These are phyloP conservation scores for Syzygium oleosum DNA, from an alignment of 345 rosid species.

Conservation along the genomic window DNA sequence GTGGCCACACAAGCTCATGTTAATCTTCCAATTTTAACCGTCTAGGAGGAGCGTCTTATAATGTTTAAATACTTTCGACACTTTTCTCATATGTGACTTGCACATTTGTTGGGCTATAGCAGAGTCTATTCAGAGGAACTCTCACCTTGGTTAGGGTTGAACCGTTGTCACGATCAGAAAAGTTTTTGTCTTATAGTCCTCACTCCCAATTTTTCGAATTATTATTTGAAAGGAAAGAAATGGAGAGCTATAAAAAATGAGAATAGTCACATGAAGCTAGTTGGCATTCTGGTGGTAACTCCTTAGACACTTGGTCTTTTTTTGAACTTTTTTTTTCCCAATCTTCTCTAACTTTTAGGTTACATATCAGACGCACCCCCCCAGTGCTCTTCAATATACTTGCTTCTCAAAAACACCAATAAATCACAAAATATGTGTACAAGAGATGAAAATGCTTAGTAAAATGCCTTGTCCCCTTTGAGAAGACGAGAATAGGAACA, in stretches of 20 bases:
- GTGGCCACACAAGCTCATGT: background rate
- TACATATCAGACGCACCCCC: background rate
- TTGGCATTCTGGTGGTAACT: background rate
- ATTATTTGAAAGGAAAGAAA: background rate
- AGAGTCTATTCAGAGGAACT: background rate
- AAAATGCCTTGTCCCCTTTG: background rate
- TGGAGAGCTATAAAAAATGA: background rate
- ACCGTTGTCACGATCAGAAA: background rate
- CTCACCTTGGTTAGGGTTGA: background rate
- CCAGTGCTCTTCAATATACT: background rate
- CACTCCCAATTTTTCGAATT: background rate
- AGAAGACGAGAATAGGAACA: background rate
- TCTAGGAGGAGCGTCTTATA: background rate
- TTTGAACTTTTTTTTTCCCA: background rate
- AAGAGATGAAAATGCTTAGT: background rate
- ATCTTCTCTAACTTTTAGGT: background rate
- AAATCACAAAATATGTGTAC: background rate
- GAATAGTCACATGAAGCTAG: background rate
- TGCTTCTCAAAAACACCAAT: background rate
- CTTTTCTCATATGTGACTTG: background rate
- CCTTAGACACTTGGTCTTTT: background rate
- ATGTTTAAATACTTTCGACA: background rate
- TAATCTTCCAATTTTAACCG: background rate
- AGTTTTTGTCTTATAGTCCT: background rate
- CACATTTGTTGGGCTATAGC: background rate